Base-by-base conservation (phyloP, 352 stramenopile species). In the Hyaloperonospora brassicae region DNA sequence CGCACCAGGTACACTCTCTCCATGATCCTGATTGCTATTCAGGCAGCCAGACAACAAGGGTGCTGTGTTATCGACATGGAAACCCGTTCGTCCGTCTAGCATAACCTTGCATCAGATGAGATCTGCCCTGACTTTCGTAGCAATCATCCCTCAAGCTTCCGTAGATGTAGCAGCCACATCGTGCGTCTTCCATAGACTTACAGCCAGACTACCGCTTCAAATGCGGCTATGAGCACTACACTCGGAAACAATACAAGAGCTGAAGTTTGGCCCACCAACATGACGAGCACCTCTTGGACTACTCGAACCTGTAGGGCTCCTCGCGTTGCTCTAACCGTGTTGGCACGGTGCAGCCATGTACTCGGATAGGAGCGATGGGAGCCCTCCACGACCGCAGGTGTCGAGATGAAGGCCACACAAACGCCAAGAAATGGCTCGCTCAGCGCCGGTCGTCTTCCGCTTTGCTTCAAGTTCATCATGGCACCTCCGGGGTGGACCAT, bases 101-200 rank as follows among this genome's bases (percentile, higher is more conserved):
- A n/a, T n/a, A n/a, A n/a, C n/a, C n/a, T n/a, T n/a, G n/a, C n/a
- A n/a, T n/a, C n/a, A n/a, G n/a, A n/a, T n/a, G n/a, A n/a, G n/a
- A n/a, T n/a, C n/a, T n/a, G n/a, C n/a, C n/a, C n/a, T n/a, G n/a
- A n/a, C n/a, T n/a, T n/a, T n/a, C n/a, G n/a, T n/a, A n/a, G n/a
- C n/a, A n/a, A n/a, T n/a, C n/a, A n/a, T n/a, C n/a, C n/a, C n/a
- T n/a, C n/a, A n/a, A n/a, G n/a, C n/a, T n/a, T n/a, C n/a, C n/a
- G n/a, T n/a, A n/a, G n/a, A n/a, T n/a, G n/a, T n/a, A n/a, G n/a
- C n/a, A n/a, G n/a, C n/a, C n/a, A n/a, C n/a, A n/a, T n/a, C n/a
- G n/a, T n/a, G 61, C 46, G 5, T 83, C 67, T 98, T 98, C 95
- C 96, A 99, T 9, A 96, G 97, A 64, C 99, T 99, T 17, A 99